Evolutionary conservation across 305 asterid genomes (phyloP).

Genomic region (Rubia tinctorum): DNA sequence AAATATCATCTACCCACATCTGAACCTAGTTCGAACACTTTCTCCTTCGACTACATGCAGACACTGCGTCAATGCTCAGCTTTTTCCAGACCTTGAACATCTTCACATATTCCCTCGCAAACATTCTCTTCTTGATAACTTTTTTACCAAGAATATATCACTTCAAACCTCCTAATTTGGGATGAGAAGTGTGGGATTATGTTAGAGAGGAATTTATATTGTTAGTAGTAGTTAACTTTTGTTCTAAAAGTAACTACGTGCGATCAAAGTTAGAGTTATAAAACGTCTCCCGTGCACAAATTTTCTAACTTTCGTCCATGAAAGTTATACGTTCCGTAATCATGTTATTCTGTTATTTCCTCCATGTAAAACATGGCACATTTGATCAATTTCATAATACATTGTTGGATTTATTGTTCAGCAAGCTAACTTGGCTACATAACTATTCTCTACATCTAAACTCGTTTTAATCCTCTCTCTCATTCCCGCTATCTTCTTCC

Average conservation of each 20-base stretch:
- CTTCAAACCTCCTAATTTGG: not conserved
- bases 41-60: too few species aligned
- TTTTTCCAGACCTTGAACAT: too few species aligned
- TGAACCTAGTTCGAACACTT: too few species aligned
- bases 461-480: too few species aligned
- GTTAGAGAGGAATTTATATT: not conserved
- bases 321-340: not conserved
- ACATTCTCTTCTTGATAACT: too few species aligned
- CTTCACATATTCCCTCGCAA: too few species aligned
- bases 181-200: not conserved
- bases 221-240: not conserved
- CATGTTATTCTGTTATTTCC: not conserved
- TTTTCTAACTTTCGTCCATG: not conserved
- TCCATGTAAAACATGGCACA: not conserved
- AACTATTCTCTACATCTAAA: too few species aligned
- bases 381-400: not conserved
- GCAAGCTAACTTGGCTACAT: too few species aligned
- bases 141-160: too few species aligned
- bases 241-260: not conserved
- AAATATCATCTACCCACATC: too few species aligned
- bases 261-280: not conserved
- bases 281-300: not conserved
- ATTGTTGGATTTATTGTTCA: not conserved
- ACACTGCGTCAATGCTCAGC: too few species aligned
- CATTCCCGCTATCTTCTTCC: not conserved